Evolutionary conservation across 306 rosid genomes (phyloP), one percentile per base, ranked within the genome.

Genomic region (Glycyrrhiza uralensis): DNA sequence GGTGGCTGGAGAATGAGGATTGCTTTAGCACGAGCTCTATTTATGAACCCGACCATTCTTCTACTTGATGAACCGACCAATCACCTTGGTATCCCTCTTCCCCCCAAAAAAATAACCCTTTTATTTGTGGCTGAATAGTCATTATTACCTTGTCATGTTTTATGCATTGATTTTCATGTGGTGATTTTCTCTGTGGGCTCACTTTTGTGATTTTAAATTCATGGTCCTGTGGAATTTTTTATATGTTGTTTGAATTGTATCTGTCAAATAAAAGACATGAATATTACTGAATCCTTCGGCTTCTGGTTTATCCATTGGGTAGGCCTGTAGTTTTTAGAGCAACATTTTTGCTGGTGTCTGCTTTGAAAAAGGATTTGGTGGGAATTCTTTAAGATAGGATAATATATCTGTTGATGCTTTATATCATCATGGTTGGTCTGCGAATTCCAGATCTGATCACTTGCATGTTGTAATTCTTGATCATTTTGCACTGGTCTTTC

Each of bases 1-100:
- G 99, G 99, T 82, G 99, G 99, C 55, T 95, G 99, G 99, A 95
- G 99, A 66, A 95, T 95, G 99, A 91, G 99, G 79, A 95, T 95
- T 79, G 97, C 97, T 45, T 81, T 95, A 74, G 99, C 97, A 24
- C 92, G 97, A 26, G 97, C 99, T 33, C 76, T 95, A 3, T 95
- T 95, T 79, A 95, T 95, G 76, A 95, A 95, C 13, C 99, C 99
- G 42, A 95, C 99, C 54, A 82, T 95, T 82, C 87, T 95, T 69
- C 72, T 95, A 38, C 96, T 95, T 71, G 97, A 95, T 81, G 99
- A 95, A 84, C 97, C 99, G 8, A 95, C 99, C 65, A 95, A 95
- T 85, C 99, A 95, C 83, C 90, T 95, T 14, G 99, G 99, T 89
- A 85, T 61, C 69, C 52, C 67, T 46, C 32, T 39, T 42, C 20